phyloP scores from a whole-genome alignment of 768 basidiomycete species.

The Paxillus involutus region DNA sequence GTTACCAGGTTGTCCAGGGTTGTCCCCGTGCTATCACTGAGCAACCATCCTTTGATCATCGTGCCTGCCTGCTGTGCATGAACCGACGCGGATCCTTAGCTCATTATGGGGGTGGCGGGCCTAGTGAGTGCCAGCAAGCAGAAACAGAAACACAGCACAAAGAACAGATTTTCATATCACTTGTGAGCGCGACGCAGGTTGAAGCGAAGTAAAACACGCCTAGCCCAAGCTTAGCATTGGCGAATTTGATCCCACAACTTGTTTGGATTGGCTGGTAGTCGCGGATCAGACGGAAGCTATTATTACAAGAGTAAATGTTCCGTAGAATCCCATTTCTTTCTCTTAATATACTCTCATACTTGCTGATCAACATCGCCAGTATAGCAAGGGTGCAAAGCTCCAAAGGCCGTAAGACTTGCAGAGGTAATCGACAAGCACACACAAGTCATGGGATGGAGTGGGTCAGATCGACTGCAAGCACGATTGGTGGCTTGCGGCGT shows the following conservation, averaged over 20 bases:
- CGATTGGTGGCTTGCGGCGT: slow-evolving; percentile 16
- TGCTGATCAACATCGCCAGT: slow-evolving; percentile 17
- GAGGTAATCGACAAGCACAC: slow-evolving; percentile 12
- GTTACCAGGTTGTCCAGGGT: slow-evolving; percentile 26
- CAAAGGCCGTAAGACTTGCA: background rate
- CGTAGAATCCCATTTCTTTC: background rate
- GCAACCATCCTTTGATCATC: slow-evolving; percentile 34
- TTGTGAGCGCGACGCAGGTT: slow-evolving; percentile 11
- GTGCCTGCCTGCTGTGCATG: slow-evolving; percentile 31
- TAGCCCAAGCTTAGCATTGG: slow-evolving; percentile 2
- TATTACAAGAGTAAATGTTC: slow-evolving; percentile 8
- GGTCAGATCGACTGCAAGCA: slow-evolving; percentile 17
- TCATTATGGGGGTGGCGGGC: slow-evolving; percentile 2
- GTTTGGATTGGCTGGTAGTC: slow-evolving; percentile 18
- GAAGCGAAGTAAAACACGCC: slow-evolving; percentile 7
- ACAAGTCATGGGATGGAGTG: slow-evolving; percentile 10
- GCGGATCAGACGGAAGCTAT: slow-evolving; percentile 30
- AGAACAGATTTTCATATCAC: slow-evolving; percentile 20
- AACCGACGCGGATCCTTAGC: slow-evolving; percentile 29
- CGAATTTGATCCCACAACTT: background rate
- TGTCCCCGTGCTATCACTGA: slow-evolving; percentile 17
- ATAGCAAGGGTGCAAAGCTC: background rate
- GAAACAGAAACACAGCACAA: slow-evolving; percentile 11
- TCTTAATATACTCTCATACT: background rate
- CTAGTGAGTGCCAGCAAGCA: slow-evolving; percentile 1